Conservation (phyloP, 345 rosid species). For the Eucalyptus cladocalyx region DNA sequence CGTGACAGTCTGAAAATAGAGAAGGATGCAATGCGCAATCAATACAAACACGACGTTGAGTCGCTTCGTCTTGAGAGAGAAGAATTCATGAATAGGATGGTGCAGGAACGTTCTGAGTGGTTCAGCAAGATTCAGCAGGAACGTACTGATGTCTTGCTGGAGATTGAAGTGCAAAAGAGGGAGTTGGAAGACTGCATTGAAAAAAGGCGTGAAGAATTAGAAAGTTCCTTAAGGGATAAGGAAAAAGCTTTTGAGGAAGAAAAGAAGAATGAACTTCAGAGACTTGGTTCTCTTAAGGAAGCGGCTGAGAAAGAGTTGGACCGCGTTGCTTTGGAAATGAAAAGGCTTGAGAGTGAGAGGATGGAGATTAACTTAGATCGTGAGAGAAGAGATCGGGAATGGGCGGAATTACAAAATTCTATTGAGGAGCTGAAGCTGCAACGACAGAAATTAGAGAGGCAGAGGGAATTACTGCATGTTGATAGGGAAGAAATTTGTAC, state of each 20-base stretch:
- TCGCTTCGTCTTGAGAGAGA: constrained; percentile 65
- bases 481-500: constrained; percentile 65
- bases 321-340: constrained; percentile 52
- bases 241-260: constrained; percentile 75
- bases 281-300: constrained; percentile 52
- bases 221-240: constrained; percentile 53
- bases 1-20: constrained; percentile 60
- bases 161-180: constrained; percentile 72
- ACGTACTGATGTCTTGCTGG: constrained; percentile 68
- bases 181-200: constrained; percentile 72
- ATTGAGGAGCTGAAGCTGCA: constrained; percentile 77
- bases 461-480: constrained; percentile 63
- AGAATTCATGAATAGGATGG: constrained; percentile 79
- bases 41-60: constrained; percentile 49
- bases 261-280: constrained; percentile 58
- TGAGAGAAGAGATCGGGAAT: constrained; percentile 71
- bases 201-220: constrained; percentile 74
- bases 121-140: constrained; percentile 76
- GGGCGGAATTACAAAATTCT: constrained; percentile 62
- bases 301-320: constrained; percentile 59
- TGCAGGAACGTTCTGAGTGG: constrained; percentile 72
- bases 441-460: constrained; percentile 64
- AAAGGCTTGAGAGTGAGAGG: constrained; percentile 73
- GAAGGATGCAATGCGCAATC: constrained; percentile 56
- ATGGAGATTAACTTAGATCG: constrained; percentile 69